Percentiles rank a stretch among this genome's conserved stretches.
Conservation (phyloP, 2,329 filamentous ascomycete species). For the Colletotrichum magnum region DNA sequence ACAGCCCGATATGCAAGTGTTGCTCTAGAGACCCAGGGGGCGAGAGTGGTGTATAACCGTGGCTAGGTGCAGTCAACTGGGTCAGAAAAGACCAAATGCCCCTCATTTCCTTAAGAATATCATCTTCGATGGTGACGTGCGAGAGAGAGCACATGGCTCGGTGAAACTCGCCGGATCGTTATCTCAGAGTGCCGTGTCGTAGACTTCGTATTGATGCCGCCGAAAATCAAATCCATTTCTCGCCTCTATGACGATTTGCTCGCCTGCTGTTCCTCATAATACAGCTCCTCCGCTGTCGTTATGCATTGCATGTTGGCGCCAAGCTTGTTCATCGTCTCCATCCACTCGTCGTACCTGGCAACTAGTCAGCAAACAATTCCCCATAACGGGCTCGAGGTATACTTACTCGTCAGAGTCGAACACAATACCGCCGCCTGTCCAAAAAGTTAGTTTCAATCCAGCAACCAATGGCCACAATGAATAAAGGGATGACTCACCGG, state of each 20-base stretch:
- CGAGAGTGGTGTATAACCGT: no score
- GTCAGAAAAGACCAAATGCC: no score
- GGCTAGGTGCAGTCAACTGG: no score
- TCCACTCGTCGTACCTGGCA: conserved; percentile 83
- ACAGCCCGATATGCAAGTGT: no score
- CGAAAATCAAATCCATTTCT: not conserved
- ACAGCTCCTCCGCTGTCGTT: conserved; percentile 82
- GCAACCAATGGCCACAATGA: not conserved
- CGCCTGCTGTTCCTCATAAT: conserved; percentile 53
- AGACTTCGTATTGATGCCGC: not conserved
- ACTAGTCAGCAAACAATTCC: not conserved
- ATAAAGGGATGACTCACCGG: conserved; percentile 59
- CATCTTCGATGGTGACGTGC: no score
- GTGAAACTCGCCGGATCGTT: not conserved
- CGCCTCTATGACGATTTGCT: conserved; percentile 18
- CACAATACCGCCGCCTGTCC: conserved; percentile 84
- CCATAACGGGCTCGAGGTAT: rapidly evolving
- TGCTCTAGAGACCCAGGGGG: no score
- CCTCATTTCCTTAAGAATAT: no score
- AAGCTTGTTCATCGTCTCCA: conserved; percentile 96
- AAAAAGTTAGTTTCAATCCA: conserved; percentile 15
- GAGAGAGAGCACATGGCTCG: no score
- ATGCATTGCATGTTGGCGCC: conserved; percentile 92
- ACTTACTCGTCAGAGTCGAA: conserved; percentile 84
- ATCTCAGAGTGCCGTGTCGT: not conserved